phyloP scores from a whole-genome alignment of 2,329 filamentous ascomycete genomes.

The Paracoccidioides lutzii region DNA sequence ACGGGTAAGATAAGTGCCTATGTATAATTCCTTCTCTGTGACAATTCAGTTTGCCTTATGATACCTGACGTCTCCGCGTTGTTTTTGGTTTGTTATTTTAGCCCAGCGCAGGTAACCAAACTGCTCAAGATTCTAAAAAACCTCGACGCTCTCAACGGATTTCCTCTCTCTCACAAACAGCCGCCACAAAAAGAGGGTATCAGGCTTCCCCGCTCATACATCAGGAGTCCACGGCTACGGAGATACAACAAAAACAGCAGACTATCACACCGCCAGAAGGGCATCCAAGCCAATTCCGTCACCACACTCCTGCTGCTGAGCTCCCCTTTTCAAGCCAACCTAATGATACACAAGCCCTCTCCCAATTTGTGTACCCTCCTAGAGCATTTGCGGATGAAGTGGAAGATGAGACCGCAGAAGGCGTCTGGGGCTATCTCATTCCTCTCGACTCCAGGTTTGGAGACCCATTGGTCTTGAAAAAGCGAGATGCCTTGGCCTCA shows the following conservation, averaged over 20 bases:
- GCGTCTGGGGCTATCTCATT: constrained; percentile 91
- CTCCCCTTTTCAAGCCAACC: constrained; percentile 50
- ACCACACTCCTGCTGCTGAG: constrained; percentile 28
- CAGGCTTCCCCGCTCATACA: constrained; percentile 73
- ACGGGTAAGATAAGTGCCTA: constrained; percentile 43
- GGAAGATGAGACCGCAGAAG: constrained; percentile 68
- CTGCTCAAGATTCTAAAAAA: constrained; percentile 59
- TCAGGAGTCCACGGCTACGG: constrained; percentile 49
- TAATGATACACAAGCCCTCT: constrained; percentile 64
- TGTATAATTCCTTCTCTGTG: no score
- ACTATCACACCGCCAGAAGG: constrained; percentile 58
- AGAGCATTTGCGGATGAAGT: constrained; percentile 65
- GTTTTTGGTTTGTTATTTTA: constrained; percentile 25
- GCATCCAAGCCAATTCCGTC: constrained; percentile 41
- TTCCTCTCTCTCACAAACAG: constrained; percentile 47
- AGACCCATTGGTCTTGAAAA: constrained; percentile 60
- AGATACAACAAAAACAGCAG: constrained; percentile 50
- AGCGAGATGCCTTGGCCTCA: constrained; percentile 55
- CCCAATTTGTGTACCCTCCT: constrained; percentile 66
- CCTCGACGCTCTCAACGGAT: constrained; percentile 67
- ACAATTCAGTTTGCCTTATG: no score
- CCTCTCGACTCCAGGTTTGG: constrained; percentile 62
- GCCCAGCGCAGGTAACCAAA: constrained; percentile 51
- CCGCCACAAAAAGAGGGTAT: constrained; percentile 52
- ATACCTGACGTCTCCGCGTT: background rate